These are phyloP conservation scores for Ceratocystis eucalypticola DNA, from an alignment of 2,329 filamentous ascomycete genomes.

Conservation along the genomic window DNA sequence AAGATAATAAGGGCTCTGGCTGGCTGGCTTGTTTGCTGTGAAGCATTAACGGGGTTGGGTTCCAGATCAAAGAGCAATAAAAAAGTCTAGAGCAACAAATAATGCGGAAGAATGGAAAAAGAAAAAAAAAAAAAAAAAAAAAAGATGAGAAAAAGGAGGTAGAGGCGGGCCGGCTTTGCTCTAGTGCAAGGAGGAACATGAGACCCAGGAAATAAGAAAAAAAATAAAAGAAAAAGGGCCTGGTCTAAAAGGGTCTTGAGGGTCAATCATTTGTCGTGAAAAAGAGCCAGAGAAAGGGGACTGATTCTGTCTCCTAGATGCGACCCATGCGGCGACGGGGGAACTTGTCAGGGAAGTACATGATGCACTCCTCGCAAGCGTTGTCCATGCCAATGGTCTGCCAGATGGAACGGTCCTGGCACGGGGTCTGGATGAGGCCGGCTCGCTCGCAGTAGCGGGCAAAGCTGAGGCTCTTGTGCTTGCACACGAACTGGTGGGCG, in stretches of 20 bases:
- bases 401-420: conserved; percentile 27
- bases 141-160: not conserved
- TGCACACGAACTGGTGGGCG: conserved; percentile 28
- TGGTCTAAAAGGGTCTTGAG: not conserved
- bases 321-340: conserved; percentile 18
- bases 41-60: not conserved
- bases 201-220: not conserved
- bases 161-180: not conserved
- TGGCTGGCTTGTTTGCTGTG: not conserved
- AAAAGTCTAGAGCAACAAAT: conserved; percentile 8
- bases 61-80: conserved; percentile 7
- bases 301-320: not conserved
- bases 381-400: conserved; percentile 28
- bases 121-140: not conserved
- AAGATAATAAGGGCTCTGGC: conserved; percentile 6
- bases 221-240: too few relatives aligned
- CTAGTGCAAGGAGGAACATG: not conserved
- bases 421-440: conserved; percentile 28
- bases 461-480: conserved; percentile 27
- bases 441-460: conserved; percentile 28
- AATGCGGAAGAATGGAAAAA: conserved; percentile 1
- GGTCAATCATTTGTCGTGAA: too few relatives aligned
- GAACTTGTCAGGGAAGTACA: conserved; percentile 24
- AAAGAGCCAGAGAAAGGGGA: too few relatives aligned
- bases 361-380: conserved; percentile 27